phyloP scores from a whole-genome alignment of 768 basidiomycete genomes.

The Termitomyces sp. region DNA sequence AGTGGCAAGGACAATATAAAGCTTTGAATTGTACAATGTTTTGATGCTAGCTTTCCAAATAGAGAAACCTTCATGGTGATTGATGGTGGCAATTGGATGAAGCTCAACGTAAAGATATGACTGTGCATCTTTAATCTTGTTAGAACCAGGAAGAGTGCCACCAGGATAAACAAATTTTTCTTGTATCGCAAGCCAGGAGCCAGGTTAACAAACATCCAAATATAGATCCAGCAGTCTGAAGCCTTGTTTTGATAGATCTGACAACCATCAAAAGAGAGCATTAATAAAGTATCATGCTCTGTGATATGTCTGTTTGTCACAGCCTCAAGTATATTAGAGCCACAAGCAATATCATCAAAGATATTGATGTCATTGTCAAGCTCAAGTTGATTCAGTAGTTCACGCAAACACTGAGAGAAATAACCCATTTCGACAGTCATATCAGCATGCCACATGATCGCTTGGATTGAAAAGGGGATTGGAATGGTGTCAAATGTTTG shows the following conservation, averaged over 20 bases:
- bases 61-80: not conserved
- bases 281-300: slow-evolving; percentile 24
- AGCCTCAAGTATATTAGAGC: not conserved
- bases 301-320: slow-evolving; percentile 14
- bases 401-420: not conserved
- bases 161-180: slow-evolving; percentile 16
- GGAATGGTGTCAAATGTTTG: slow-evolving; percentile 1
- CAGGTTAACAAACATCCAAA: slow-evolving; percentile 31
- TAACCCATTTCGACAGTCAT: not conserved
- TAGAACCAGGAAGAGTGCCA: slow-evolving; percentile 7
- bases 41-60: slow-evolving; percentile 8
- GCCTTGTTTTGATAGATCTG: slow-evolving; percentile 31
- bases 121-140: slow-evolving; percentile 7
- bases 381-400: not conserved
- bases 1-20: slow-evolving; percentile 20
- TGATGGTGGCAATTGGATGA: slow-evolving; percentile 5
- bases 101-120: not conserved
- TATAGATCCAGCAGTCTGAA: slow-evolving; percentile 30
- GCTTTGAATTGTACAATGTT: slow-evolving; percentile 8
- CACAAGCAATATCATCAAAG: slow-evolving; percentile 3
- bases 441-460: not conserved
- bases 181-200: slow-evolving; percentile 26
- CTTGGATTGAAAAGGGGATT: slow-evolving; percentile 5
- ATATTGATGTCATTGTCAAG: not conserved
- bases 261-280: slow-evolving; percentile 31